Evolutionary conservation across 1,284 basidiomycete genomes (phyloP), one percentile per base, ranked within the genome.

Genomic region (Cryptococcus hybrid): DNA sequence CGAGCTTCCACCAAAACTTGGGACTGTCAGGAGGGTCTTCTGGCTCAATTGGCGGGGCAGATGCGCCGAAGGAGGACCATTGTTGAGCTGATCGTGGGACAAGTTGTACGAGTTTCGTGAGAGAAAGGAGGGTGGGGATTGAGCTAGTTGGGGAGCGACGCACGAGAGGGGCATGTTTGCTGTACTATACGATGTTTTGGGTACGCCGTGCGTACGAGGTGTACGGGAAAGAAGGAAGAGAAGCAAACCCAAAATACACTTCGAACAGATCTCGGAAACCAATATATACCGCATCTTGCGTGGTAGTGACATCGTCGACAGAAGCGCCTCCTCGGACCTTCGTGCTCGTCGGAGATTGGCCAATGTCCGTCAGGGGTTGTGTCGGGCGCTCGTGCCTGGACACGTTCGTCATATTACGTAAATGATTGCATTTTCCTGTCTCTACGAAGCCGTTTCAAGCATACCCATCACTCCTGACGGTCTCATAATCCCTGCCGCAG

Each of bases 1-100:
- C 59, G 37, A 92, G 76, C 72, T 90, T 89, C 66, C 80, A 84
- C 81, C 83, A 87, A 74, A 90, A 80, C 11, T 68, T 66, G 0
- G 78, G 67, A 53, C 64, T 69, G 38, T 63, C 71, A 7, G 70
- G 67, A 9, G 73, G 70, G 44, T 76, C 73, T 47, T 73, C 71
- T 1, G 68, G 71, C 13, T 65, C 65, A 3, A 65, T 64, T 1
- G 67, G 64, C 3, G 47, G 7, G 24, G 24, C 52, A 3, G 57
- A 49, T n/a, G 51, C 62, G 9, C 49, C 43, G 6, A 45, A 9
- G 7, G 47, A 39, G 7, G 56, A 50, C 55, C 54, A 59, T 57
- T 57, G 55, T 42, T 59, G 37, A 1, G 52, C 57, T 30, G 55
- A 45, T 36, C 57, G 52, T n/a, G 71, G 69, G 9, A 70, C 54